phyloP scores from a whole-genome alignment of 306 rosid genomes.

The Mucuna pruriens region DNA sequence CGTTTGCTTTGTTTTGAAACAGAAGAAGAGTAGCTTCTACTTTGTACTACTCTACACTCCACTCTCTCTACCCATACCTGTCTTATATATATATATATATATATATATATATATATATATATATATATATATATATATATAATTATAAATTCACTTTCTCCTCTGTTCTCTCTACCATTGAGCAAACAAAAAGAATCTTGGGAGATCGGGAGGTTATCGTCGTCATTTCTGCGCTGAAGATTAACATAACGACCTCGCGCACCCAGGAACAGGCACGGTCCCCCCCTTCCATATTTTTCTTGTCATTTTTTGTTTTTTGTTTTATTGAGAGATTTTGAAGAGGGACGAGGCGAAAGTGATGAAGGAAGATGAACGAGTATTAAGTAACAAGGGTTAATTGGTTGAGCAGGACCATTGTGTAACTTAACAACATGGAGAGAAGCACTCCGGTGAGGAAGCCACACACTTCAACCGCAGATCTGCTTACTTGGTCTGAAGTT shows the following conservation, averaged over 20 bases:
- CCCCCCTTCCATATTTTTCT: background rate
- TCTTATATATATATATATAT: background rate
- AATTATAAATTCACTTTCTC: slow-evolving; percentile 37
- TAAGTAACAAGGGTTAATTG: background rate
- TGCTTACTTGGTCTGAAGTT: slow-evolving; percentile 91
- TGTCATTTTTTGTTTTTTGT: background rate
- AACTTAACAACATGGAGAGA: slow-evolving; percentile 61
- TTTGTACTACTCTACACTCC: slow-evolving; percentile 29
- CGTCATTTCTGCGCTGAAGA: slow-evolving; percentile 45
- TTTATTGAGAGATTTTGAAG: background rate
- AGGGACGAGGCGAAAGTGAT: background rate
- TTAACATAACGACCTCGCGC: slow-evolving; percentile 17
- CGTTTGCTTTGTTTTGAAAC: slow-evolving; percentile 53
- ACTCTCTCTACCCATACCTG: slow-evolving; percentile 5
- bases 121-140: background rate
- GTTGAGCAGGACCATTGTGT: slow-evolving; percentile 1
- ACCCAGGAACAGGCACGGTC: slow-evolving; percentile 30
- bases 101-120: background rate
- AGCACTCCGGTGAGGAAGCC: slow-evolving; percentile 94
- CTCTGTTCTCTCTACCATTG: slow-evolving; percentile 13
- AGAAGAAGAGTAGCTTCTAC: slow-evolving; percentile 60
- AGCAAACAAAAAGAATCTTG: slow-evolving; percentile 34
- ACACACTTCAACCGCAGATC: slow-evolving; percentile 96
- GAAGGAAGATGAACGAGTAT: slow-evolving; percentile 1
- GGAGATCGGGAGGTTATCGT: slow-evolving; percentile 44